Evolutionary conservation across 768 basidiomycete species (phyloP), one percentile per base, ranked within the genome.

Genomic region (Boletus patriciae): DNA sequence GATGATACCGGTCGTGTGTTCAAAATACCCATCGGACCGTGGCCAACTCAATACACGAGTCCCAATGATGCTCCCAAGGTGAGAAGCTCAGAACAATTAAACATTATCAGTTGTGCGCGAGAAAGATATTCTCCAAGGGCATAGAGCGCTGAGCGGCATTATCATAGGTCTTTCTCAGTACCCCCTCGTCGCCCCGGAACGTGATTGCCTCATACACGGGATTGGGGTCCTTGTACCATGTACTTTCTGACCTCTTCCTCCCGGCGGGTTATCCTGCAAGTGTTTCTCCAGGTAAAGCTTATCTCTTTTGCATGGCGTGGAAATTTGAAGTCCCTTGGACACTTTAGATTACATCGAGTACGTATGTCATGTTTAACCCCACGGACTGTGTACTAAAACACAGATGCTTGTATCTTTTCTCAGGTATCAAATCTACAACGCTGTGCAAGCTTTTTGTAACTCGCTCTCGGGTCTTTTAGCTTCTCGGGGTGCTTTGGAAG

Each of bases 351-450:
- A 85, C 66, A 69, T 83, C 51, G 70, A 75, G 84, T 84, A 62
- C 58, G 79, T 61, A 18, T 52, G 41, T 47, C 19, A 6, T 53
- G 15, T 29, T 53, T 23, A 13, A 29, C 9, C 54, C 52, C 48
- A 19, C 19, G 19, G 52, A 53, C 46, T 23, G 51, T 34, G 45
- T 43, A 54, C 65, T 57, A 31, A 53, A 36, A 16, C 31, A 13
- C n/a, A 11, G 40, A 10, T 52, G 7, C 12, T 21, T n/a, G n/a
- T 18, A 7, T 43, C 15, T 13, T 31, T 19, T 59, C 49, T 44
- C 62, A 88, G 86, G 57, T 88, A 86, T 62, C 86, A 88, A 65
- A 72, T 84, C 15, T 77, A 82, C 61, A 88, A 88, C 59, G 83
- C 83, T 0, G 53, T 86, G 5, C 87, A 88, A 68, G 84, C 86